Conservation (phyloP, 2,329 filamentous ascomycete genomes). For the Hymenoscyphus occultus region DNA sequence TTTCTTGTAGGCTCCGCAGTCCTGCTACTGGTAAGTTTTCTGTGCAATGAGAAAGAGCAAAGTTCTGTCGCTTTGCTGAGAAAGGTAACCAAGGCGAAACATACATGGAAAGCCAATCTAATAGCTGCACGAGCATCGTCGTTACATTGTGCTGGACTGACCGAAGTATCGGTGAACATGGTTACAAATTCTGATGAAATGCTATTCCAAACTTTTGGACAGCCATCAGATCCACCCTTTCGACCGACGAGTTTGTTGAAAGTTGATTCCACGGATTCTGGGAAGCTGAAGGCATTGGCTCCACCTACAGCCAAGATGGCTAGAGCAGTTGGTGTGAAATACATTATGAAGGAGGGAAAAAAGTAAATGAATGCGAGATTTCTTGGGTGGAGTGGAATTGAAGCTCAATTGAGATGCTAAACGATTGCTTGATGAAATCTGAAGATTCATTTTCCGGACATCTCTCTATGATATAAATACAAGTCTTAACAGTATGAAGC, state of each 20-base stretch:
- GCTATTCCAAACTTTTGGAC: conserved; percentile 7
- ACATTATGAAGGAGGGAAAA: conserved; percentile 5
- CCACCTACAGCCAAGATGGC: conserved; percentile 1
- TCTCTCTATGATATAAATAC: background rate
- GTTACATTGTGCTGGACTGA: conserved; percentile 19
- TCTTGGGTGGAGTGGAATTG: background rate
- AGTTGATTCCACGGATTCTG: background rate
- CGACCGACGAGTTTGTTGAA: background rate
- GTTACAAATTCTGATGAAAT: conserved; percentile 4
- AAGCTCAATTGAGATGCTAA: background rate
- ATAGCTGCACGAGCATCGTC: conserved; percentile 24
- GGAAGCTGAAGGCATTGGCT: conserved; percentile 8
- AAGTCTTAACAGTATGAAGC: background rate
- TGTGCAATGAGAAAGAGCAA: background rate
- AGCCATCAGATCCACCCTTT: background rate
- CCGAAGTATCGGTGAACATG: conserved; percentile 16
- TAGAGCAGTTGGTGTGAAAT: background rate
- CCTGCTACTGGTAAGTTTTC: conserved; percentile 18
- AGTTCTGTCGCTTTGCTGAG: background rate
- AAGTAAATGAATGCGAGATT: background rate
- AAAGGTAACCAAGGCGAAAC: background rate
- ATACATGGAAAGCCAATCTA: conserved; percentile 15
- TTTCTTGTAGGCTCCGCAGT: conserved; percentile 22
- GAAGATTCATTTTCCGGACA: background rate
- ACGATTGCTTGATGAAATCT: background rate